Evolutionary conservation across 2,329 filamentous ascomycete genomes (phyloP), one percentile per base, ranked within the genome.

Genomic region (Colletotrichum agaves): DNA sequence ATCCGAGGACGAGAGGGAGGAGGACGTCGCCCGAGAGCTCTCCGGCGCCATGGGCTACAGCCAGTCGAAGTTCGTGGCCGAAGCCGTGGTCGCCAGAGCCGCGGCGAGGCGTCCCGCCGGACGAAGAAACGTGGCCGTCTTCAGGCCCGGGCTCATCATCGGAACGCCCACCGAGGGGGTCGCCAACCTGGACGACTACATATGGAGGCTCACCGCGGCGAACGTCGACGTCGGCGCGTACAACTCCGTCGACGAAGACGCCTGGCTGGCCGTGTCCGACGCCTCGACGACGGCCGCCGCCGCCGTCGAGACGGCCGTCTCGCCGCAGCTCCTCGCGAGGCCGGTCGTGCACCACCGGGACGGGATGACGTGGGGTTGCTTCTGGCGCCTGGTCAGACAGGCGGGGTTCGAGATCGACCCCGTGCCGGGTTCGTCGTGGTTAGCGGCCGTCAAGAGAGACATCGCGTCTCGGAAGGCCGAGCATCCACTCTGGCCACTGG

Each of bases 61-160:
- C 47, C 72, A 73, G 60, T 72, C 72, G 2, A 74, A 74, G 49
- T 73, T 73, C 37, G 72, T 74, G 7, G 60, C 72, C 3, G 71
- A 74, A 19, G 64, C 68, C 1, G 27, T 74, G 21, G 69, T 72
- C 7, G 69, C 55, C 17, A 60, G 72, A 12, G 70, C 69, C 1
- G 71, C 72, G 3, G 56, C 53, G 4, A 67, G 72, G 10, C 41
- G 58, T 3, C 10, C 3, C 1, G 1, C 23, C 4, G n/a, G 15
- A 5, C n/a, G 6, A n/a, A 56, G 63, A 5, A 63, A 62, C 3
- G 63, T 67, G 1, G 43, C 47, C 1, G 63, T 67, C 17, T 61
- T 62, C 21, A 58, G 33, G 4, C 67, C 63, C 3, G 72, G 69
- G 44, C 69, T 71, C 11, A 70, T 73, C 4, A 67, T 73, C 11